Evolutionary conservation across 768 basidiomycete genomes (phyloP).

Genomic region (Mycena latifolia): DNA sequence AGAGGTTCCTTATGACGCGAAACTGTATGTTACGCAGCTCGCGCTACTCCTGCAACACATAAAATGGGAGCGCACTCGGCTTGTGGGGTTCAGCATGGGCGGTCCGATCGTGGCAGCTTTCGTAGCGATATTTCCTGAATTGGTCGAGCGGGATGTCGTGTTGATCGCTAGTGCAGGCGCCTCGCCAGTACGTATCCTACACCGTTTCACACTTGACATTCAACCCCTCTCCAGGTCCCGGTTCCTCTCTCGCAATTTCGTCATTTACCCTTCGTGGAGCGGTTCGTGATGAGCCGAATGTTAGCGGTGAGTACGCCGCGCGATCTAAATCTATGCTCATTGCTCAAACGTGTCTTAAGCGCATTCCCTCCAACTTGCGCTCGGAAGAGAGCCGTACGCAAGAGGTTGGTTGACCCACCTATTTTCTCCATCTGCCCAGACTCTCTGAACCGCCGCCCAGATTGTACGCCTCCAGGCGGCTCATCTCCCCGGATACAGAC

Average conservation of each 20-base stretch:
- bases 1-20: constrained; percentile 54
- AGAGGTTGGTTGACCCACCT: background rate
- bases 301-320: too few relatives aligned
- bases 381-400: background rate
- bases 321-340: too few relatives aligned
- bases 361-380: too few relatives aligned
- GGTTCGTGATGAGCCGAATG: background rate
- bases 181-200: too few relatives aligned
- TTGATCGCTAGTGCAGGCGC: constrained; percentile 63
- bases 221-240: background rate
- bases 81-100: constrained; percentile 67
- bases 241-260: background rate
- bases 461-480: constrained; percentile 63
- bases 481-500: constrained; percentile 59
- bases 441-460: constrained; percentile 37
- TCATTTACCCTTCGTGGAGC: background rate
- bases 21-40: constrained; percentile 63
- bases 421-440: constrained; percentile 42
- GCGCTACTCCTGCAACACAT: constrained; percentile 68
- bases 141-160: constrained; percentile 57
- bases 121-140: constrained; percentile 61
- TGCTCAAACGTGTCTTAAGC: too few relatives aligned
- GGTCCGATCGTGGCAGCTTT: constrained; percentile 66
- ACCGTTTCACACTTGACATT: too few relatives aligned
- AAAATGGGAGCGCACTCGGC: constrained; percentile 56